Percentiles rank a stretch among this genome's conserved stretches.
These are phyloP conservation scores for Barnettozyma pratensis DNA, from an alignment of 805 yeast species.

Conservation along the genomic window DNA sequence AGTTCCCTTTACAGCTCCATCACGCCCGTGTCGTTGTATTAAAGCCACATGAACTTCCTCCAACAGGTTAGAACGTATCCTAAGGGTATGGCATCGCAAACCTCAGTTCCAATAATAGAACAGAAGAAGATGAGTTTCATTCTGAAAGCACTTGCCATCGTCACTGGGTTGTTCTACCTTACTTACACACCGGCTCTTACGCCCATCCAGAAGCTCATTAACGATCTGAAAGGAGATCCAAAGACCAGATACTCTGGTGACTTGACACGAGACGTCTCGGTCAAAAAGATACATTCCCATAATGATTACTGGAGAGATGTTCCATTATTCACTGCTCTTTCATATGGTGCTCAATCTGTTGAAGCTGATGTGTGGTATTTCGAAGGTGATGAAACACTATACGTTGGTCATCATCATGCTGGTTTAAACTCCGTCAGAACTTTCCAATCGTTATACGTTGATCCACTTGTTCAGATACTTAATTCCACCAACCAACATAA, in stretches of 20 bases:
- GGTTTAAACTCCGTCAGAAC: constrained; percentile 44
- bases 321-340: constrained; percentile 55
- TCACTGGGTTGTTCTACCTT: neutral
- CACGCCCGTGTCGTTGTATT: too few species aligned
- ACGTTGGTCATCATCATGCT: constrained; percentile 59
- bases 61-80: neutral
- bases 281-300: constrained; percentile 54
- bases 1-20: too few species aligned
- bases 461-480: constrained; percentile 46
- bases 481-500: constrained; percentile 38
- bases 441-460: constrained; percentile 47
- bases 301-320: constrained; percentile 66
- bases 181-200: neutral
- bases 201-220: constrained; percentile 18
- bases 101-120: neutral
- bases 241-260: constrained; percentile 18
- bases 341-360: constrained; percentile 50
- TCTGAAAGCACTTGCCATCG: neutral
- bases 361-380: constrained; percentile 64
- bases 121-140: neutral
- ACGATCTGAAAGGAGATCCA: constrained; percentile 13
- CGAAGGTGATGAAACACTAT: constrained; percentile 33
- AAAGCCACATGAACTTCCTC: neutral
- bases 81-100: neutral
- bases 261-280: constrained; percentile 21